Evolutionary conservation across 768 basidiomycete genomes (phyloP), one percentile per base, ranked within the genome.

Genomic region (Zangia roseola): DNA sequence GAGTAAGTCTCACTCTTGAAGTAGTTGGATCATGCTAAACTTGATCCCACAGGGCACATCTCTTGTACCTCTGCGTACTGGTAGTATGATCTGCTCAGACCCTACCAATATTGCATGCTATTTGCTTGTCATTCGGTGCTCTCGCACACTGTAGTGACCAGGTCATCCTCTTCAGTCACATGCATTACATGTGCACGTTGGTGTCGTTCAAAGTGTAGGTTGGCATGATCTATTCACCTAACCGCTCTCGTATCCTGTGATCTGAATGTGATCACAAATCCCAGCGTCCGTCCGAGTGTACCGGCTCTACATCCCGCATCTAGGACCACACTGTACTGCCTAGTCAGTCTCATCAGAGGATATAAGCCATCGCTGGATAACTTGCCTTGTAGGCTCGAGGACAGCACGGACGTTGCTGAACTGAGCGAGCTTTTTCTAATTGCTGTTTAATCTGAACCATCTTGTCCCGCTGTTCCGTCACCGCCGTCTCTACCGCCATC

Each of bases 1-100:
- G 19, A 41, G 58, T 55, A 52, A 23, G 56, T 30, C 26, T 20
- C 9, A 9, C 35, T 43, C 17, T 9, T 30, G 7, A 24, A 33
- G 10, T 16, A 7, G 14, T 35, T 2, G 14, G 10, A 42, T 6
- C 9, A 8, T 14, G 26, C 49, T 54, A 34, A 57, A 19, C 10
- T 13, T 14, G n/a, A 6, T n/a, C 31, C 3, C 10, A 43, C 16
- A 53, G 50, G 30, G 13, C 40, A 12, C 10, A 20, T n/a, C 12
- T 9, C 4, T 20, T 34, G 28, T 45, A 34, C 28, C 24, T 19
- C 24, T n/a, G n/a, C n/a, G n/a, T n/a, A n/a, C n/a, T n/a, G n/a
- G n/a, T n/a, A n/a, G n/a, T n/a, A n/a, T n/a, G n/a, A n/a, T n/a
- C n/a, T n/a, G n/a, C n/a, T n/a, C n/a, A n/a, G n/a, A n/a, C n/a